Conservation (phyloP, 768 basidiomycete species). For the Piloderma croceum region DNA sequence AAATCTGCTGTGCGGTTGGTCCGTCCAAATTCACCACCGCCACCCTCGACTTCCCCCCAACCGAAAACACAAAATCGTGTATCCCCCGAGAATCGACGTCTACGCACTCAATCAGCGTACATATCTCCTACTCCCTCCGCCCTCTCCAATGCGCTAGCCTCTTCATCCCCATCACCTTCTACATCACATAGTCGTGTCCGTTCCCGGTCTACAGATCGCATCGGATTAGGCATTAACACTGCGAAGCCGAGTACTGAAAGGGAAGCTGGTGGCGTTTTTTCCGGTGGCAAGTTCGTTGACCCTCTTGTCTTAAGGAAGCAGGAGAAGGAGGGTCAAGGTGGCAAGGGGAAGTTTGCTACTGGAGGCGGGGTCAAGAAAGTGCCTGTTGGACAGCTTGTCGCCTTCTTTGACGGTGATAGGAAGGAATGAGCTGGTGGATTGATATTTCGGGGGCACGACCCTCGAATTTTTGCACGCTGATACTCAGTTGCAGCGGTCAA, state of each 20-base stretch:
- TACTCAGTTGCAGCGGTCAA: too few species aligned
- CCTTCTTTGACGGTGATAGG: constrained; percentile 59
- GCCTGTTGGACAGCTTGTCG: constrained; percentile 71
- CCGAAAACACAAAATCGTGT: too few species aligned
- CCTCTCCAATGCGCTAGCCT: constrained; percentile 20
- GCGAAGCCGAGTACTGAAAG: constrained; percentile 11
- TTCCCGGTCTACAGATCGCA: constrained; percentile 34
- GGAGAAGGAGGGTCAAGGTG: constrained; percentile 41
- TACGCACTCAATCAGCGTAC: constrained; percentile 59
- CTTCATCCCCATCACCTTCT: constrained; percentile 10
- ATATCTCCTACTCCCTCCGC: constrained; percentile 31
- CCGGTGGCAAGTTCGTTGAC: constrained; percentile 63
- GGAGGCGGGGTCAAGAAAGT: constrained; percentile 60
- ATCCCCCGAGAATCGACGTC: constrained; percentile 29
- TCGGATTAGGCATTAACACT: constrained; percentile 12
- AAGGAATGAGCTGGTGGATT: too few species aligned
- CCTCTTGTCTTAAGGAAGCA: constrained; percentile 68
- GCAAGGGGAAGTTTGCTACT: constrained; percentile 35
- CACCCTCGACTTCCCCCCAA: constrained; percentile 14
- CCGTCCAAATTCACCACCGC: constrained; percentile 13
- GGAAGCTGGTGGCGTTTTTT: constrained; percentile 7
- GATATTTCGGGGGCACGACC: too few species aligned
- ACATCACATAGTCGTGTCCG: constrained; percentile 29
- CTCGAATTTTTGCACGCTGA: too few species aligned
- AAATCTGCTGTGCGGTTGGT: constrained; percentile 34